Percentiles rank a stretch among this genome's conserved stretches.
Evolutionary conservation across 768 basidiomycete genomes (phyloP).

Genomic region (Hebeloma cylindrosporum): DNA sequence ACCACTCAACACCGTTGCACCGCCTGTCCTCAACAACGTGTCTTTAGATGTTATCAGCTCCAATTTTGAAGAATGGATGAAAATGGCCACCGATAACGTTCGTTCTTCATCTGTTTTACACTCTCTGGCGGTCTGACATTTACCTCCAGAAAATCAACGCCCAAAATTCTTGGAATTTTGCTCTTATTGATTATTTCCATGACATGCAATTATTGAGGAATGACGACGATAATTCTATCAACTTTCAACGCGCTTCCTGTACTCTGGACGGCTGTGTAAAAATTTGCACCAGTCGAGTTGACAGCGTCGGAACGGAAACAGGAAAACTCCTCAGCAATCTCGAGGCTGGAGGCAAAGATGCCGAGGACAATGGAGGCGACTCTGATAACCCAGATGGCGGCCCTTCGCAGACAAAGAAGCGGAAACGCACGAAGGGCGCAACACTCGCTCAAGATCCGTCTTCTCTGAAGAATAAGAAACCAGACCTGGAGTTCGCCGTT

Average conservation of each 20-base stretch:
- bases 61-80: slow-evolving; percentile 99
- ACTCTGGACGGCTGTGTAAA: slow-evolving; percentile 99
- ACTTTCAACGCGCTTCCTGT: slow-evolving; percentile 97
- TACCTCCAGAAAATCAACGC: slow-evolving; percentile 96
- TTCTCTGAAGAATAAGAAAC: slow-evolving; percentile 85
- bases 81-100: slow-evolving; percentile 98
- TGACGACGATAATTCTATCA: slow-evolving; percentile 92
- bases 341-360: slow-evolving; percentile 52
- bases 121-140: too few species aligned
- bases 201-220: slow-evolving; percentile 96
- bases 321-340: slow-evolving; percentile 93
- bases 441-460: slow-evolving; percentile 88
- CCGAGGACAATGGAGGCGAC: slow-evolving; percentile 57
- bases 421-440: slow-evolving; percentile 67
- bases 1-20: slow-evolving; percentile 59
- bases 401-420: slow-evolving; percentile 57
- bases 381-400: slow-evolving; percentile 73
- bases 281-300: slow-evolving; percentile 98
- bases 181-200: slow-evolving; percentile 98
- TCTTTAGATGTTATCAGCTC: slow-evolving; percentile 84
- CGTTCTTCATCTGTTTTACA: slow-evolving; percentile 27
- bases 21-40: slow-evolving; percentile 58
- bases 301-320: slow-evolving; percentile 95
- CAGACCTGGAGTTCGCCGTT: slow-evolving; percentile 93
- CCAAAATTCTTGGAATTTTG: slow-evolving; percentile 96